Evolutionary conservation across 148 eudicot species (phyloP), one percentile per base, ranked within the genome.

Genomic region (Persicaria tinctoria): DNA sequence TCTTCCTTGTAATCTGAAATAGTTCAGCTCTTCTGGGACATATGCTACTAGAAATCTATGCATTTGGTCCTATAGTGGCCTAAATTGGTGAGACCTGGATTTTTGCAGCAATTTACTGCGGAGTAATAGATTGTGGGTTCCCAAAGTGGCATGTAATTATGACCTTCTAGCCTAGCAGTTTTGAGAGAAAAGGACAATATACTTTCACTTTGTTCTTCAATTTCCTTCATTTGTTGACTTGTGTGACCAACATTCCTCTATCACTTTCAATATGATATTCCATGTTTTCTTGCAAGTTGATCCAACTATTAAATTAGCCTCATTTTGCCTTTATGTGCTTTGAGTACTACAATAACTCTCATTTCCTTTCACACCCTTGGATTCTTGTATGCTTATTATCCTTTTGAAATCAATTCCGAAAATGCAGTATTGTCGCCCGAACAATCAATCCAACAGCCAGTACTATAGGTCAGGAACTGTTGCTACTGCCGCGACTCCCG

Each of bases 401-500:
- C 2, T 13, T 10, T 17, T 70, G 51, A 70, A 10, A 45, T 38
- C 18, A 59, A 73, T 54, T 38, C 41, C 45, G 49, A 20, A 4
- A 77, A 68, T 86, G 84, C 91, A 93, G 93, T 88, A 84, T 60
- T 69, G 81, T 76, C 90, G 93, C 14, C 16, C 82, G 74, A 90
- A 80, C 84, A 87, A 82, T 73, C 87, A 73, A 44, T 14, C 80
- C 10, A 88, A 82, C 76, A 46, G 75, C 17, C 51, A 76, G 68
- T 91, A 85, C 73, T 89, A 87, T 77, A 79, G 90, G 66, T 23
- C 66, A 20, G 23, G 23, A 20, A 20, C 23, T 20, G 23, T 20
- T 8, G 66, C 66, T 0, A 23, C 66, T 0, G 13, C 66, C 9
- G 66, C 66, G 70, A 74, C 44, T 75, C 70, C 38, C 74, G 78